These are phyloP conservation scores for Trichoderma koningiopsis DNA, from an alignment of 2,329 filamentous ascomycete species.

Conservation along the genomic window DNA sequence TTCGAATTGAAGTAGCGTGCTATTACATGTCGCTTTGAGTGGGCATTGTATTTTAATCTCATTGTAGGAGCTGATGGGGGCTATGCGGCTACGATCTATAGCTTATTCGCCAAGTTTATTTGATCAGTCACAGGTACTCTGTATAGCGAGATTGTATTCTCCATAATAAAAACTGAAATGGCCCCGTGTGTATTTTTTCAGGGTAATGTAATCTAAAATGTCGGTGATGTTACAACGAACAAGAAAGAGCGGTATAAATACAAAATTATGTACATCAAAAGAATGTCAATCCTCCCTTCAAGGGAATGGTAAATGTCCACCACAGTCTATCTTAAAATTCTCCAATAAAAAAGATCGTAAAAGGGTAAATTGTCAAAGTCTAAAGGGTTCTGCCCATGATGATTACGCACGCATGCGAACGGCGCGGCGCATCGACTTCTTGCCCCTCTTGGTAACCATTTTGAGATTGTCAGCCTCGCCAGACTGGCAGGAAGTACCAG, in stretches of 20 bases:
- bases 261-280: background rate
- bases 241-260: background rate
- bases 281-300: conserved; percentile 7
- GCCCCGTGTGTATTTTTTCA: background rate
- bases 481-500: conserved; percentile 48
- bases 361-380: background rate
- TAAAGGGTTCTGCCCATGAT: background rate
- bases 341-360: background rate
- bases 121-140: background rate
- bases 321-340: background rate
- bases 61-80: too few species aligned
- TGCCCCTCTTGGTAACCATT: conserved; percentile 35
- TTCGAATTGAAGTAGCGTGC: too few species aligned
- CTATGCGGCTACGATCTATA: too few species aligned
- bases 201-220: background rate
- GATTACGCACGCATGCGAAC: conserved; percentile 30
- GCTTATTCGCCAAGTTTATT: too few species aligned
- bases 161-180: background rate
- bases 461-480: conserved; percentile 46
- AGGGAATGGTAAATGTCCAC: background rate
- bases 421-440: conserved; percentile 35
- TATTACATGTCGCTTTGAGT: too few species aligned
- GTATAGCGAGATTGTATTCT: background rate
- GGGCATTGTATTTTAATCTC: too few species aligned
- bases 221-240: background rate